Evolutionary conservation across 2,329 filamentous ascomycete species (phyloP), one percentile per base, ranked within the genome.

Genomic region (Aspergillus fischeri): DNA sequence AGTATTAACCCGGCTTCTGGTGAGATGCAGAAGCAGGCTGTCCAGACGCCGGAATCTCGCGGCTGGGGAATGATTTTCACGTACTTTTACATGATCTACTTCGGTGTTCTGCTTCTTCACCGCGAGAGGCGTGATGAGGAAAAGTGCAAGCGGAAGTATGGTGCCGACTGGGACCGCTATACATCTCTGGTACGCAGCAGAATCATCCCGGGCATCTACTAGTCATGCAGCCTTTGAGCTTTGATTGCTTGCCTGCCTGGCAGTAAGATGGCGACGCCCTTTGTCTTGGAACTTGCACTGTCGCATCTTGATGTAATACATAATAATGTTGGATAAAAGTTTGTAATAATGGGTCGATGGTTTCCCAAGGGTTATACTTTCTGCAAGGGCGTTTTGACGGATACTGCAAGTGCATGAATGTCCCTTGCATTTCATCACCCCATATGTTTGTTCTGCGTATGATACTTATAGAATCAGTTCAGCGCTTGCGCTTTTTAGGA

Each of bases 31-130:
- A 87, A 86, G 54, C 89, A 87, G 38, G 85, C 89, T 63, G 85
- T 93, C 7, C 81, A 92, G 21, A 87, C 87, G 29, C 88, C 87
- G 3, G 85, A 86, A 27, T 87, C 90, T 32, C 85, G 83, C 65
- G 92, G 91, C 24, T 96, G 89, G 84, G 92, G 89, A 49, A 92
- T 92, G 76, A 78, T 92, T 49, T 84, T 97, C 64, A 96, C 92
- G 0, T 97, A 97, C 79, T 97, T 97, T 72, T 97, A 95, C 77
- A 82, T 97, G 65, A 68, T 96, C 7, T 97, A 97, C 79, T 97
- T 97, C 77, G 92, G 87, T 3, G 78, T 96, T 11, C 77, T 97
- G 60, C 81, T 97, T 10, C 80, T 97, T 54, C 93, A 97, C 72
- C 88, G 93, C 21, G 92, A 96, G 71, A 79, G 86, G 57, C 83